Evolutionary conservation across 331 rosid species (phyloP), one percentile per base, ranked within the genome.

Genomic region (Quercus tomentella): DNA sequence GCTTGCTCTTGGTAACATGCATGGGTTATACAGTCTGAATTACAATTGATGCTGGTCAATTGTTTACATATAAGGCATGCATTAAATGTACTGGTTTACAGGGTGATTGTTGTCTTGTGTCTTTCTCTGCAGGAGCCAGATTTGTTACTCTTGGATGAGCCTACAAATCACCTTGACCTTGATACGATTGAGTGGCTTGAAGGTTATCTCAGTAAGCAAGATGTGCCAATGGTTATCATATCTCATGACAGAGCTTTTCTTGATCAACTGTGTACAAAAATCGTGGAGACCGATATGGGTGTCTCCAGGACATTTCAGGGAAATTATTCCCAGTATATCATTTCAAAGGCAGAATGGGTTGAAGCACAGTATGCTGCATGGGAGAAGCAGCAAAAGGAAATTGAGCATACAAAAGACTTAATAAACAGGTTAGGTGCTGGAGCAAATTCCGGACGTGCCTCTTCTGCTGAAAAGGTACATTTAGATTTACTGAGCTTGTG

Each of bases 331-430:
- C 85, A 91, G 83, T 95, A 80, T 82, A 74, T 93, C 15, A 14
- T 89, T 82, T 86, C 95, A 70, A 95, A 84, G 84, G 97, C 94
- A 56, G 88, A 88, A 41, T 95, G 99, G 99, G 86, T 89, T 70
- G 99, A 93, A 85, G 74, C 93, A 74, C 99, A 95, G 83, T 77
- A 89, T 84, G 92, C 97, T 79, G 97, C 99, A 60, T 95, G 98
- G 99, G 99, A 91, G 89, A 95, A 95, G 91, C 98, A 95, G 91
- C 98, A 95, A 88, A 95, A 93, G 84, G 98, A 95, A 86, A 95
- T 95, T 79, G 99, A 90, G 41, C 96, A 90, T 0, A 92, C 97
- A 8, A 91, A 78, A 87, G 99, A 91, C 77, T 89, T 95, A 56
- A 93, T 95, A 61, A 87, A 51, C 61, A 88, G 99, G 83, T 82